Evolutionary conservation across 2,329 filamentous ascomycete genomes (phyloP).

Genomic region (Clonostachys byssicola): DNA sequence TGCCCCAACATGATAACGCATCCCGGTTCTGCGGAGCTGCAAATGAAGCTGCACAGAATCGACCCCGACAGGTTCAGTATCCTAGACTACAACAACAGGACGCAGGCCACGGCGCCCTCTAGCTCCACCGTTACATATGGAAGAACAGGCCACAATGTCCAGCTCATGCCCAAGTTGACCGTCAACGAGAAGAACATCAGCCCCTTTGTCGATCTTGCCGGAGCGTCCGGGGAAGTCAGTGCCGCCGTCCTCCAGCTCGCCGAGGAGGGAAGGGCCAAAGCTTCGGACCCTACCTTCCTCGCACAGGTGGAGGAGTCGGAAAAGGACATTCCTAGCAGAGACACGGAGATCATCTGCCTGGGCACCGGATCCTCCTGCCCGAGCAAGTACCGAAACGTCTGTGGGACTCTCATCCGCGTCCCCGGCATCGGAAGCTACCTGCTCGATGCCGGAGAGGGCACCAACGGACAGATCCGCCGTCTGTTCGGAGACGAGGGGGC

Average conservation of each 20-base stretch:
- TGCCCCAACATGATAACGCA: slow-evolving; percentile 74
- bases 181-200: slow-evolving; percentile 41
- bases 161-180: slow-evolving; percentile 40
- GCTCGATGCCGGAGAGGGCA: slow-evolving; percentile 89
- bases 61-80: slow-evolving; percentile 71
- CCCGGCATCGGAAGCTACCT: slow-evolving; percentile 86
- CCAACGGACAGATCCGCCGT: slow-evolving; percentile 79
- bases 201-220: slow-evolving; percentile 39
- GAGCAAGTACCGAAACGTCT: slow-evolving; percentile 94
- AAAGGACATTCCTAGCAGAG: slow-evolving; percentile 64
- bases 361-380: slow-evolving; percentile 89
- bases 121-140: slow-evolving; percentile 27
- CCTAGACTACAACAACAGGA: slow-evolving; percentile 58
- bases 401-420: slow-evolving; percentile 77
- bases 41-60: slow-evolving; percentile 66
- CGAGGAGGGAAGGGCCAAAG: slow-evolving; percentile 32
- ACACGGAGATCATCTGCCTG: slow-evolving; percentile 80
- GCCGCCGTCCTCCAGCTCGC: slow-evolving; percentile 34
- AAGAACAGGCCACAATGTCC: slow-evolving; percentile 36
- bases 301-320: slow-evolving; percentile 46
- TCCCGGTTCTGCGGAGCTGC: slow-evolving; percentile 60
- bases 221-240: slow-evolving; percentile 16
- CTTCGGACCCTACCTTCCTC: slow-evolving; percentile 39
- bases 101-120: slow-evolving; percentile 13
- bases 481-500: slow-evolving; percentile 64